Evolutionary conservation across 2,329 filamentous ascomycete genomes (phyloP), one percentile per base, ranked within the genome.

Genomic region (Exophiala xenobiotica): DNA sequence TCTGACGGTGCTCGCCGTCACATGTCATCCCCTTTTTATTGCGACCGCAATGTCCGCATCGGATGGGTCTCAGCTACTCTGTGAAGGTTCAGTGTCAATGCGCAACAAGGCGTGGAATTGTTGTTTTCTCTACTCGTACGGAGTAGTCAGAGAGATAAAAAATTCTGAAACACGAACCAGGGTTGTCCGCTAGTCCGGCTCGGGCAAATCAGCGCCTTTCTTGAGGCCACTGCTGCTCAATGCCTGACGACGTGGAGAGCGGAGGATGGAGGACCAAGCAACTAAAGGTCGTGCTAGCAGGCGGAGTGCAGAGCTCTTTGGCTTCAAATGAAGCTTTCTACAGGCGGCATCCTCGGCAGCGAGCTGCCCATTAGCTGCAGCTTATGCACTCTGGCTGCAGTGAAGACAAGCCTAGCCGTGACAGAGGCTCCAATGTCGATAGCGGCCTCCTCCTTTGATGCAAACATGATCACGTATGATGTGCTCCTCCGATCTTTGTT

Each of bases 321-420:
- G 27, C 12, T 35, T 6, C 19, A 45, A 53, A 23, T 33, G 23
- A 45, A 23, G 38, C 31, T 40, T 24, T 16, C 12, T 14, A 42
- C 35, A 41, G 23, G 46, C 31, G 31, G 31, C 31, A 35, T 16
- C 31, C 31, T 39, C 45, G 40, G 18, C 29, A 33, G 38, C 40
- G 52, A 56, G 53, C 53, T 41, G 46, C 50, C 16, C 37, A 12
- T 50, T 52, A 49, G 53, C 44, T 51, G 47, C 40, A 48, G 29
- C 39, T 12, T 7, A 47, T 43, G 29, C 31, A 37, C 27, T 31
- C 27, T 35, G 12, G 27, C 33, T 33, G 24, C 19, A 9, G 23
- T 22, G 41, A 24, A 26, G 11, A 40, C 18, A 49, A 37, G 49
- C 49, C 49, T 47, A 47, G 26, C 37, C 20, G 43, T 46, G 23